Percentiles rank a stretch among this genome's conserved stretches.
These are phyloP conservation scores for Candida khao-thaluensis DNA, from an alignment of 805 yeast genomes.

Conservation along the genomic window DNA sequence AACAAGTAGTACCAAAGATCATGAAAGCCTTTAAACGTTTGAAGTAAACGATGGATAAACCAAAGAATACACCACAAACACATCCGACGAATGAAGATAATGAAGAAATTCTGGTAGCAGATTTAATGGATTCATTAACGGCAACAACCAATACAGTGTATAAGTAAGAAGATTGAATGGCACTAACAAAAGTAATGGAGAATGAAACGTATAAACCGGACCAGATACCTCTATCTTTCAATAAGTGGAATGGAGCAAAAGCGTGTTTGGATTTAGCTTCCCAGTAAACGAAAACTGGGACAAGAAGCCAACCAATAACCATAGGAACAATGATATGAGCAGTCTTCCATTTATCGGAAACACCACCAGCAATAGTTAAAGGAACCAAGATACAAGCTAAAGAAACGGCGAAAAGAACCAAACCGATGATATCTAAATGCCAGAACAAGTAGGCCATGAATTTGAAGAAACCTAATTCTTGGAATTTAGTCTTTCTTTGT, in stretches of 20 bases:
- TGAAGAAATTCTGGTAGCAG: slow-evolving; percentile 67
- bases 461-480: slow-evolving; percentile 32
- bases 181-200: slow-evolving; percentile 57
- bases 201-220: slow-evolving; percentile 58
- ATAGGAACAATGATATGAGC: slow-evolving; percentile 66
- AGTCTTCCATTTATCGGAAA: slow-evolving; percentile 50
- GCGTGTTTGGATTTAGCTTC: slow-evolving; percentile 61
- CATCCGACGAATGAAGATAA: slow-evolving; percentile 64
- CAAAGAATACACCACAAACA: slow-evolving; percentile 56
- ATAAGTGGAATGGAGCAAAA: slow-evolving; percentile 54
- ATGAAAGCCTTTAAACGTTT: slow-evolving; percentile 59
- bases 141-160: slow-evolving; percentile 67
- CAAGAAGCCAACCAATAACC: slow-evolving; percentile 59
- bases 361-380: slow-evolving; percentile 73
- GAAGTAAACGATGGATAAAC: slow-evolving; percentile 49
- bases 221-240: slow-evolving; percentile 72
- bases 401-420: slow-evolving; percentile 50
- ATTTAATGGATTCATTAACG: slow-evolving; percentile 53
- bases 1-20: slow-evolving; percentile 53
- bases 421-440: slow-evolving; percentile 65
- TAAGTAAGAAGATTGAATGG: slow-evolving; percentile 67
- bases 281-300: slow-evolving; percentile 60
- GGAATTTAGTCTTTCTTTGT: slow-evolving; percentile 34
- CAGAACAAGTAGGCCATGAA: slow-evolving; percentile 42
- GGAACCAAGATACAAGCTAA: slow-evolving; percentile 69